Evolutionary conservation across 306 rosid species (phyloP).

Genomic region (Pterocarpus macrocarpus): DNA sequence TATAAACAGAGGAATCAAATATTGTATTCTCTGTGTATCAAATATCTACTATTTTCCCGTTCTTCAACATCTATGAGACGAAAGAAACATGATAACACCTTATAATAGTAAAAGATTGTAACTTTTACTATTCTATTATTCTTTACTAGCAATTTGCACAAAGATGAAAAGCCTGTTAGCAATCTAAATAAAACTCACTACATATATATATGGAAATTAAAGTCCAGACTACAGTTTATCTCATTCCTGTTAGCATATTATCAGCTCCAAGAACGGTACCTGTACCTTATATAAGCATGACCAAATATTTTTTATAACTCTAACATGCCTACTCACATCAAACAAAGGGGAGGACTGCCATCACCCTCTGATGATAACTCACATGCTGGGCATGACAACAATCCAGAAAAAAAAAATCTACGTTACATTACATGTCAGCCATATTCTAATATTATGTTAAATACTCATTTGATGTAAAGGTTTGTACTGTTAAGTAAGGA

Average conservation of each 20-base stretch:
- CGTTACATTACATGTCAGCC: too few relatives aligned
- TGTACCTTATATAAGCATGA: conserved; percentile 9
- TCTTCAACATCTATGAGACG: too few relatives aligned
- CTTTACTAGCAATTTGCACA: background rate
- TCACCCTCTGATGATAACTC: background rate
- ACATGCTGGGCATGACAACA: background rate
- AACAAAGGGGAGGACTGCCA: conserved; percentile 4
- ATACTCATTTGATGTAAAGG: too few relatives aligned
- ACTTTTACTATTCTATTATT: background rate
- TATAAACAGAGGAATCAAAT: too few relatives aligned
- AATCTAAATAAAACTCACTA: background rate
- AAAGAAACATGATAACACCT: too few relatives aligned
- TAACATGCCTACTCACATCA: conserved; percentile 7
- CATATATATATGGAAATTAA: background rate
- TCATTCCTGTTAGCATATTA: conserved; percentile 18
- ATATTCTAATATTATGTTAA: too few relatives aligned
- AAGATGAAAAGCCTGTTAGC: background rate
- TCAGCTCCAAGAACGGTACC: conserved; percentile 19
- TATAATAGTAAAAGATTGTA: too few relatives aligned
- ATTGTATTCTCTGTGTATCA: too few relatives aligned
- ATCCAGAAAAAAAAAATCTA: background rate
- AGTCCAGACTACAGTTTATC: background rate
- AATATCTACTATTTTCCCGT: too few relatives aligned
- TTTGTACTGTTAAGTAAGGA: too few relatives aligned
- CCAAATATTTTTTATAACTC: background rate